Evolutionary conservation across 192 early-diverging fungal species (phyloP), one percentile per base, ranked within the genome.

Genomic region (Coemansia sp.): DNA sequence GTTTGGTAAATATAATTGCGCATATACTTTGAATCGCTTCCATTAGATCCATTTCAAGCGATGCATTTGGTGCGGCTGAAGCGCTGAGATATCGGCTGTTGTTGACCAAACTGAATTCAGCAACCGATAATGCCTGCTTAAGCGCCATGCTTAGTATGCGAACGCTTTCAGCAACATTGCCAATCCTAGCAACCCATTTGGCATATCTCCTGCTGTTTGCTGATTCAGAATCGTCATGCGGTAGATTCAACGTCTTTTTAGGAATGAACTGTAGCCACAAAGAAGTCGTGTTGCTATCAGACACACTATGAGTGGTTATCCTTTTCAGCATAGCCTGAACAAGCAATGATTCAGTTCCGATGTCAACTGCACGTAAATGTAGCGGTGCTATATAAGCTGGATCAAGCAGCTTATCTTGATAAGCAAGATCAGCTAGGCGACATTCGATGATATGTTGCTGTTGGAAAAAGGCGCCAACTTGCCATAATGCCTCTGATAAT

Each of bases 141-240:
- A 70, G 64, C n/a, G 68, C 74, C 20, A 45, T 53, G n/a, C 53
- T 41, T 1, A 78, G 57, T 5, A 78, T 48, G 9, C 59, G 64
- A 37, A 63, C 39, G 50, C 63, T 63, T 39, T 78, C 63, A 6
- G 28, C 48, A 2, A 56, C 35, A 43, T 57, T 50, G 63, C 68
- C 58, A 35, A 78, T 63, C 23, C 74, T 68, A 10, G 74, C 74
- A 23, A 64, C 74, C 74, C 74, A 78, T 38, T 78, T 78, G 19
- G 63, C 59, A 51, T 66, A 78, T 38, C 72, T 58, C 51, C 28
- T 43, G 13, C 6, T 19, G 15, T 43, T 9, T n/a, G 15, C 41
- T 43, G 41, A 10, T 42, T 19, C 41, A 7, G 33, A 35, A 35
- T 1, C 6, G 33, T 6, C 33, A 35, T 35, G 2, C 10, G 33